A percentile compares a stretch with the other conserved stretches of the same genome.
Evolutionary conservation across 176 grass and related monocot genomes (phyloP).

Genomic region (Coix lacrymajobi): DNA sequence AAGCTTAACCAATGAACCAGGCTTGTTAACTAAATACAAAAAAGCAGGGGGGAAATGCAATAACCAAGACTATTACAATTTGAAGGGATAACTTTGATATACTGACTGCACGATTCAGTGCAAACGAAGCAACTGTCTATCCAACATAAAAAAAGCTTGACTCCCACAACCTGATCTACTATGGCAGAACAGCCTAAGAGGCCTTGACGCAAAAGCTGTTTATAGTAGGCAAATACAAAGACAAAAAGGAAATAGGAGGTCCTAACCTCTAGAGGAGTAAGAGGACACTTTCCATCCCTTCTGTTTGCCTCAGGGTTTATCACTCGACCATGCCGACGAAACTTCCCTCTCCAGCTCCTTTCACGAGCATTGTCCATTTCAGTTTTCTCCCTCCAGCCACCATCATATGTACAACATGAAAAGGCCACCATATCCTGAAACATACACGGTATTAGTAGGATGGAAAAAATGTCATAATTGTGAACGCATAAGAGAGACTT

Average conservation of each 20-base stretch:
- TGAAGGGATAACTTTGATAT: neutral
- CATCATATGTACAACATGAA: constrained; percentile 98
- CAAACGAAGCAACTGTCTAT: neutral
- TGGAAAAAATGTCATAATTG: constrained; percentile 14
- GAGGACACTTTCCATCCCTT: constrained; percentile 82
- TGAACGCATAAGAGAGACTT: neutral
- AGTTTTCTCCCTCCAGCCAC: constrained; percentile 65
- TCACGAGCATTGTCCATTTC: constrained; percentile 94
- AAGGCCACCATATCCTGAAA: constrained; percentile 98
- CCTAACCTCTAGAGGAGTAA: constrained; percentile 87
- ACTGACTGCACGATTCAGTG: neutral
- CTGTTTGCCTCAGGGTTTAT: constrained; percentile 89
- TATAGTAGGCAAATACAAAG: neutral
- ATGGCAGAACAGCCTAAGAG: neutral
- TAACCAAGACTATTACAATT: neutral
- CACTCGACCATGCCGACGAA: constrained; percentile 67
- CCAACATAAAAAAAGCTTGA: neutral
- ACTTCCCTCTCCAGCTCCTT: constrained; percentile 92
- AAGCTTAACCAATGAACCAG: neutral
- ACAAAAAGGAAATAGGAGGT: neutral
- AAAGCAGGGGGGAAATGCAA: neutral
- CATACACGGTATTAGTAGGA: constrained; percentile 14
- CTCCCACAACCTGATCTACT: neutral
- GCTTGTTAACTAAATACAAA: neutral
- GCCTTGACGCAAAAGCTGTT: neutral